Evolutionary conservation across 2,329 filamentous ascomycete genomes (phyloP), one percentile per base, ranked within the genome.

Genomic region (Sclerotinia sclerotiorum): DNA sequence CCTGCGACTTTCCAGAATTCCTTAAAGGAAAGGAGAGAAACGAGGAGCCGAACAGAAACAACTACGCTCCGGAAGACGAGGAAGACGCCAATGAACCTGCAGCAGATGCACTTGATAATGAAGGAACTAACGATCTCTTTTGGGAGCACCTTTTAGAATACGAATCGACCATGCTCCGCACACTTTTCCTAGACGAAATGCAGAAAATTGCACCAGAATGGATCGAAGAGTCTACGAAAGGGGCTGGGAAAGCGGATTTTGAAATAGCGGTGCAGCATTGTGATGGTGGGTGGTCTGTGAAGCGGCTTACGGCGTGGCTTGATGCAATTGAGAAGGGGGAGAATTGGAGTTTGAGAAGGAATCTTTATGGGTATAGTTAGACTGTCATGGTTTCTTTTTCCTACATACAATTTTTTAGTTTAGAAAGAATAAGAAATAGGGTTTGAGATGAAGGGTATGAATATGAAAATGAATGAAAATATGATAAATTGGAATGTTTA

Each of bases 121-220:
- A 81, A 64, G 79, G 78, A 5, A 79, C 80, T 68, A 75, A 76
- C 42, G 72, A 72, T 17, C 73, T 82, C n/a, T 82, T 80, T 69
- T 81, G 78, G 77, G 75, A 78, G 11, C 79, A 82, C 67, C 46
- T 78, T 24, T 77, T 78, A 74, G 77, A 82, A 35, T 82, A 79
- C 69, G 80, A 82, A 70, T 69, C 75, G 62, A 82, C 81, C 3
- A 74, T 74, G 35, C 70, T 82, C 60, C 74, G 79, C 2, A 75
- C 76, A 54, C 71, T 78, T 24, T 82, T 79, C 67, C 35, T 72
- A 6, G 70, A 75, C 1, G 73, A 75, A 10, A 76, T 82, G 76
- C 68, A 71, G 32, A 70, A 74, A 63, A 21, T 48, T 27, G 63
- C n/a, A 35, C 63, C 70, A 78, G 19, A 69, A 76, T 57, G 51